Conservation (phyloP, 2,329 filamentous ascomycete genomes). For the Aspergillus brasiliensis region DNA sequence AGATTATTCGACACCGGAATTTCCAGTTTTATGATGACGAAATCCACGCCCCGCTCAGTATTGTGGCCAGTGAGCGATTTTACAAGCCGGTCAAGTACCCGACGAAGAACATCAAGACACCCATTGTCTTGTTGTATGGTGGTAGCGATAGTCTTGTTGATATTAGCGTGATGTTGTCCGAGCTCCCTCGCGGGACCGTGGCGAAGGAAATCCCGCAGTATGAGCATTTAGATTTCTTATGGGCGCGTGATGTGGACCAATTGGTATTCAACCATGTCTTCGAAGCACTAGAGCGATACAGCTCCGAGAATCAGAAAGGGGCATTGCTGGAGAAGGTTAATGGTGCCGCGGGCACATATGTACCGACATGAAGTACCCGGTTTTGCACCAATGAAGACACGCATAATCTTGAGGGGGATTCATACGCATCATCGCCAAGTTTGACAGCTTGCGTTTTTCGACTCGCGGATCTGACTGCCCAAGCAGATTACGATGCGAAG, state of each 20-base stretch:
- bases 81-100: conserved; percentile 97
- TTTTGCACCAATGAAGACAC: background rate
- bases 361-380: background rate
- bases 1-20: conserved; percentile 92
- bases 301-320: conserved; percentile 8
- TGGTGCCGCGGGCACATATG: conserved; percentile 10
- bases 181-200: conserved; percentile 80
- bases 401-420: background rate
- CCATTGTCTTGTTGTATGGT: conserved; percentile 89
- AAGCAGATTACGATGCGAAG: background rate
- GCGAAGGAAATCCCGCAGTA: conserved; percentile 88
- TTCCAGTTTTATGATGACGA: conserved; percentile 99
- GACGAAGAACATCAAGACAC: conserved; percentile 94
- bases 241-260: conserved; percentile 80
- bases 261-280: conserved; percentile 92
- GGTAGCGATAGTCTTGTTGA: conserved; percentile 93
- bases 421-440: background rate
- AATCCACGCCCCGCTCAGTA: conserved; percentile 72
- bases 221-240: conserved; percentile 95
- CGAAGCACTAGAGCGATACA: conserved; percentile 74
- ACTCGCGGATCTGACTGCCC: background rate
- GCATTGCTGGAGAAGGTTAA: conserved; percentile 11
- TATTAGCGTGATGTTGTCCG: conserved; percentile 87
- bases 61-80: conserved; percentile 75
- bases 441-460: background rate